These are phyloP conservation scores for Curvularia lunata DNA, from an alignment of 2,329 filamentous ascomycete genomes.

Conservation along the genomic window DNA sequence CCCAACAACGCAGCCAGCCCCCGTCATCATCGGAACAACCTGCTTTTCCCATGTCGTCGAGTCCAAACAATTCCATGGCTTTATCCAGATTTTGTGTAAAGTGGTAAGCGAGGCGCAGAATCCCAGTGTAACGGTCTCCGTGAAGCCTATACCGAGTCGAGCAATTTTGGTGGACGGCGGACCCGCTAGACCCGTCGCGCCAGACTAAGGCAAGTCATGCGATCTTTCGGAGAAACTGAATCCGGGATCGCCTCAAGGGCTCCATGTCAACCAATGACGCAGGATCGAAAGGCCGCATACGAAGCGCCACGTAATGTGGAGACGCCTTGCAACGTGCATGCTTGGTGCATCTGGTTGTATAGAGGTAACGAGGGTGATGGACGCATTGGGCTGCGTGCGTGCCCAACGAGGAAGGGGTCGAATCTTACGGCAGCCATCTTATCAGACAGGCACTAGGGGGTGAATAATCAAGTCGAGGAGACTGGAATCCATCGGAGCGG, in stretches of 20 bases:
- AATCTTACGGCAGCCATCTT: constrained; percentile 9
- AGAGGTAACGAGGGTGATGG: constrained; percentile 11
- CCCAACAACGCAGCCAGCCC: neutral
- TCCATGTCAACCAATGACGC: constrained; percentile 17
- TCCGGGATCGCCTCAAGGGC: constrained; percentile 22
- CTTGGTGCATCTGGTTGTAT: constrained; percentile 10
- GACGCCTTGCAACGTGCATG: constrained; percentile 9
- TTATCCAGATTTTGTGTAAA: constrained; percentile 1
- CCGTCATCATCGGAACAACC: neutral
- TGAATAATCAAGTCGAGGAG: constrained; percentile 26
- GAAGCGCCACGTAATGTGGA: constrained; percentile 3
- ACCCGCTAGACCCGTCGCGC: constrained; percentile 13
- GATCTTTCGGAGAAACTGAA: constrained; percentile 24
- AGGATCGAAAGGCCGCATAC: constrained; percentile 5
- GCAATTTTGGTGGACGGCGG: constrained; percentile 12
- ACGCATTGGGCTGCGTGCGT: constrained; percentile 20
- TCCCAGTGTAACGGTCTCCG: constrained; percentile 11
- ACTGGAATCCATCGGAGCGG: constrained; percentile 47
- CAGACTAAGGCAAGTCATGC: constrained; percentile 23
- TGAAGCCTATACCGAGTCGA: constrained; percentile 12
- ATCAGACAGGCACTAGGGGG: constrained; percentile 14
- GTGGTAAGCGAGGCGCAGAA: neutral
- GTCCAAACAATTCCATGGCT: neutral
- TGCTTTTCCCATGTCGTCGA: neutral
- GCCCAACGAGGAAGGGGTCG: constrained; percentile 25